Evolutionary conservation across 306 rosid genomes (phyloP).

Genomic region (Cucurbita argyrosperma): DNA sequence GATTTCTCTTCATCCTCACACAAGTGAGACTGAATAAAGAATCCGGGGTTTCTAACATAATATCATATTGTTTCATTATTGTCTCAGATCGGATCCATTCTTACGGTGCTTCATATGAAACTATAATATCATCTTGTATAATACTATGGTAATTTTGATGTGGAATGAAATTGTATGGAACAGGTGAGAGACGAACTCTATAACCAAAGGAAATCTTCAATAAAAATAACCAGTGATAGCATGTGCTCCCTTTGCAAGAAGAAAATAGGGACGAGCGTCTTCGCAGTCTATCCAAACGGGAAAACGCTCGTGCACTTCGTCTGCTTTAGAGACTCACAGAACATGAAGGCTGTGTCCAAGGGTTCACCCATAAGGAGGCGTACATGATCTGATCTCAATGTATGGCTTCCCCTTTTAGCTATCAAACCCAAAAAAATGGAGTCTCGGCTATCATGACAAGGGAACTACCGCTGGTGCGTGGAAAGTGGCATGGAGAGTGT

Average conservation of each 20-base stretch:
- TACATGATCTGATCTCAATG: constrained; percentile 1
- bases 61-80: background rate
- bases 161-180: background rate
- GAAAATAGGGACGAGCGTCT: constrained; percentile 89
- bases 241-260: constrained; percentile 88
- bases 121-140: background rate
- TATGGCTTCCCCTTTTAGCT: background rate
- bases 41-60: too few relatives aligned
- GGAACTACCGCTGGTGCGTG: background rate
- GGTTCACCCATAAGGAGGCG: constrained; percentile 50
- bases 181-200: constrained; percentile 89
- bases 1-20: background rate
- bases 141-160: background rate
- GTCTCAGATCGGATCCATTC: background rate
- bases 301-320: constrained; percentile 86
- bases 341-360: constrained; percentile 69
- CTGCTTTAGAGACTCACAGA: constrained; percentile 88
- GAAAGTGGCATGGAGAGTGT: background rate
- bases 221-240: constrained; percentile 77
- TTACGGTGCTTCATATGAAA: background rate
- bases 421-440: background rate
- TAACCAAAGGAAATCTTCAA: constrained; percentile 54
- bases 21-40: background rate
- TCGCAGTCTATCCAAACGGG: constrained; percentile 86
- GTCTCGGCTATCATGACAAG: background rate